Evolutionary conservation across 2,329 filamentous ascomycete genomes (phyloP).

Genomic region (Phyllosticta capitalensis): DNA sequence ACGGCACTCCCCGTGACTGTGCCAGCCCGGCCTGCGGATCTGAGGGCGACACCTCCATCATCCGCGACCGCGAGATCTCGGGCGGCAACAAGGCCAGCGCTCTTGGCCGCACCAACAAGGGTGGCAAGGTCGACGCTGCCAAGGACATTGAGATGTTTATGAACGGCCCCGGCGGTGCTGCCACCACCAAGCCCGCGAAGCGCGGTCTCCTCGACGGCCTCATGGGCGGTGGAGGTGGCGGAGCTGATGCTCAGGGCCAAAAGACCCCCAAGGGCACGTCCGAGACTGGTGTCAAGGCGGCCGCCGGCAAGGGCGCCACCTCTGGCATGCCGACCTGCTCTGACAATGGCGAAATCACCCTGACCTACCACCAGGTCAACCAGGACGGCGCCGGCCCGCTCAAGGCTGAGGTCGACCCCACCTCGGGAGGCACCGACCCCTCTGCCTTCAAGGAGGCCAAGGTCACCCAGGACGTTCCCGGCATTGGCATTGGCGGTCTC

Average conservation of each 20-base stretch:
- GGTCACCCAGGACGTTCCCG: slow-evolving; percentile 53
- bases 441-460: slow-evolving; percentile 50
- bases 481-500: slow-evolving; percentile 46
- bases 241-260: slow-evolving; percentile 32
- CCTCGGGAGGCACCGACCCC: slow-evolving; percentile 53
- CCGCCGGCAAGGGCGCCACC: slow-evolving; percentile 44
- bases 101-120: slow-evolving; percentile 54
- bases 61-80: slow-evolving; percentile 50
- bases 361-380: slow-evolving; percentile 61
- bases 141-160: slow-evolving; percentile 53
- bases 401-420: slow-evolving; percentile 50
- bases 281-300: slow-evolving; percentile 46
- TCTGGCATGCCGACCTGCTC: slow-evolving; percentile 51
- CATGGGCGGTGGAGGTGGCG: slow-evolving; percentile 23
- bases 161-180: slow-evolving; percentile 24
- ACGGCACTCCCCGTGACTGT: slow-evolving; percentile 61
- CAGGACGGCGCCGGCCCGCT: slow-evolving; percentile 60
- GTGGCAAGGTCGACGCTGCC: slow-evolving; percentile 49
- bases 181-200: slow-evolving; percentile 20
- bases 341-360: slow-evolving; percentile 51
- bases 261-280: slow-evolving; percentile 38
- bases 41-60: slow-evolving; percentile 63
- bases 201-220: slow-evolving; percentile 26
- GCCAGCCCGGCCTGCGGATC: slow-evolving; percentile 51
- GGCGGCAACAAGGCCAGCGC: slow-evolving; percentile 44